Base-by-base conservation (phyloP, 192 early-diverging fungal species). In the Coemansia sp. region DNA sequence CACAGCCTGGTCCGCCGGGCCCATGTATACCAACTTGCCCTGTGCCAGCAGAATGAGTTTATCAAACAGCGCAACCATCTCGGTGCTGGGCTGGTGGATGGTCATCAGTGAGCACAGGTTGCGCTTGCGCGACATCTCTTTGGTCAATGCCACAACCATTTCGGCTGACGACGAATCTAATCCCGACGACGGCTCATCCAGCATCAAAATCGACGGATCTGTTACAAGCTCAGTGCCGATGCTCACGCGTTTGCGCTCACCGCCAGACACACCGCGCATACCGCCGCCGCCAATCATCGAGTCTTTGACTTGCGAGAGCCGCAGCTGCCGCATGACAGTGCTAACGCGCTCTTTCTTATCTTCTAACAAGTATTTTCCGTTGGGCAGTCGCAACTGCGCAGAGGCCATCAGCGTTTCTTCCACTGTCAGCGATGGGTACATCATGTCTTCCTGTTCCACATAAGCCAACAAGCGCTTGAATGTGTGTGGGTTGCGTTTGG, bases 41-140 rank as follows among this genome's bases (percentile, higher is more conserved):
- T 71, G 78, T 24, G 85, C 67, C 18, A 93, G 64, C 19, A 94
- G 49, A 22, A 91, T 78, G 1, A 93, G 73, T 44, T 88, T 82
- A 69, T 93, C 90, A 69, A 94, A 93, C 26, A 87, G 65, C 12
- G 75, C 70, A 62, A 88, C 92, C 50, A 92, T 83, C 64, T 92
- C 85, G 22, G 87, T 87, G 26, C 87, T 81, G 4, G 94, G 94
- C 69, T 94, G 93, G 69, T 95, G 94, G 62, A 96, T 91, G 12
- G 89, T 91, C 67, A 91, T 88, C n/a, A 95, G 65, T 2, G 93
- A 82, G 22, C 90, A 88, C 48, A 86, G 86, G 9, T 81, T 69
- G 14, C 74, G 68, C 49, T 72, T 58, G 24, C 74, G 66, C 3
- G 87, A 83, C 49, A 91, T 73, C 19, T 79, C 65, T 47, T 71